Conservation (phyloP, 2,329 filamentous ascomycete species). For the Fusarium circinatum region DNA sequence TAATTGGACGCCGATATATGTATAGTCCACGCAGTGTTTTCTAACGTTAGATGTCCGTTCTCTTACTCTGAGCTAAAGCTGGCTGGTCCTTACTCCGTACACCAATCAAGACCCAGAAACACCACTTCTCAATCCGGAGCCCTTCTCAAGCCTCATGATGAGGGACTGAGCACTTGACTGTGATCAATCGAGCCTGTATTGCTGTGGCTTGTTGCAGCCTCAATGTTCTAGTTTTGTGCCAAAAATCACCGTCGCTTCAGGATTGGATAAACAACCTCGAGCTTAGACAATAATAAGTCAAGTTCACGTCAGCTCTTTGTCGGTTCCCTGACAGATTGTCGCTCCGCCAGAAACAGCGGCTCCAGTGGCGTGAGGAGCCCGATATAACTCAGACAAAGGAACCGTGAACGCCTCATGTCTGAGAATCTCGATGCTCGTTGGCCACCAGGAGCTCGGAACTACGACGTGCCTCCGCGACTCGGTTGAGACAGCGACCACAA, state of each 20-base stretch:
- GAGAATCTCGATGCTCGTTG: constrained; percentile 27
- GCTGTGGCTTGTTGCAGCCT: constrained; percentile 23
- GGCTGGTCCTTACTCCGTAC: background rate
- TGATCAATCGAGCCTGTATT: constrained; percentile 10
- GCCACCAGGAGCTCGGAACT: constrained; percentile 22
- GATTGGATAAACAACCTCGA: constrained; percentile 15
- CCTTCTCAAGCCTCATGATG: constrained; percentile 13
- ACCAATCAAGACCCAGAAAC: background rate
- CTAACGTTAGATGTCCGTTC: background rate
- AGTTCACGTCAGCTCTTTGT: constrained; percentile 23
- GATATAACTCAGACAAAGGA: constrained; percentile 18
- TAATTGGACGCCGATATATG: background rate
- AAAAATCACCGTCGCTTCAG: constrained; percentile 10
- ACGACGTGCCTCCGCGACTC: constrained; percentile 29
- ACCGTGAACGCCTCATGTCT: constrained; percentile 29
- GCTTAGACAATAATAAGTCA: constrained; percentile 15
- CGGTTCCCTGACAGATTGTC: background rate
- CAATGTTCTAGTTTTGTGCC: constrained; percentile 11
- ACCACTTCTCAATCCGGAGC: constrained; percentile 4
- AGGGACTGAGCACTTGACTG: constrained; percentile 4
- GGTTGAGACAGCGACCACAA: constrained; percentile 40
- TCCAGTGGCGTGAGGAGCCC: constrained; percentile 1
- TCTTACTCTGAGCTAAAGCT: background rate
- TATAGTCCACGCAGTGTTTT: background rate
- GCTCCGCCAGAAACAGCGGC: constrained; percentile 21